Percentiles rank a stretch among this genome's conserved stretches.
phyloP scores from a whole-genome alignment of 2,329 filamentous ascomycete genomes.

The Aureobasidium namibiae region DNA sequence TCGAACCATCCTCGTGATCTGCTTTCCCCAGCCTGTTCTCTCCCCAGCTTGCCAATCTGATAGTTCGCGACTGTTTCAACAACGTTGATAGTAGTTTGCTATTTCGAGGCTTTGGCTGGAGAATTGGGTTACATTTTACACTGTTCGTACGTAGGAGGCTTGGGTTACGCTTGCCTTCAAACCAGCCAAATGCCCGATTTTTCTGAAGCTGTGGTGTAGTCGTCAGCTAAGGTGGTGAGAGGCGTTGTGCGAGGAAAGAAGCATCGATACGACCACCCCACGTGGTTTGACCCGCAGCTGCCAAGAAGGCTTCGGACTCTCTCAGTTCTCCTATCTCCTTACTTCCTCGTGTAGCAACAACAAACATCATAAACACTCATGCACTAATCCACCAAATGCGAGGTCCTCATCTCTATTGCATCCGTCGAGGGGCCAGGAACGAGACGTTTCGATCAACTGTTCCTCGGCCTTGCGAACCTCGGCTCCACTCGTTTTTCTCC shows the following conservation, averaged over 20 bases:
- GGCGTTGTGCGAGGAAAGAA: not conserved
- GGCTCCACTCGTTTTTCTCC: not conserved
- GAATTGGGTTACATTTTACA: not conserved
- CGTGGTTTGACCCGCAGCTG: not conserved
- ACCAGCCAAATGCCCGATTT: too few species aligned
- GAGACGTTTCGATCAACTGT: not conserved
- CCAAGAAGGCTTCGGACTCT: not conserved
- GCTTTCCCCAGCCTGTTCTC: not conserved
- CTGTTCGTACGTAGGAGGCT: not conserved
- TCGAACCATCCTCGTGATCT: not conserved
- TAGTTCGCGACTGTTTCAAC: not conserved
- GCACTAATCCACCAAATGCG: not conserved
- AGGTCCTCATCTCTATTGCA: not conserved
- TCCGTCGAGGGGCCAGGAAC: not conserved
- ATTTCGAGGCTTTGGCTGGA: not conserved
- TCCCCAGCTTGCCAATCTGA: not conserved
- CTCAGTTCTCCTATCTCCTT: too few species aligned
- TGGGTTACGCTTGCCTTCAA: not conserved
- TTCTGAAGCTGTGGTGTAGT: not conserved
- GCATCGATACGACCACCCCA: not conserved
- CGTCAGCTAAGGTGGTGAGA: not conserved
- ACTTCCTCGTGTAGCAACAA: not conserved
- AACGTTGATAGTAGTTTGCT: constrained; percentile 1
- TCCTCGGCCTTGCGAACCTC: not conserved
- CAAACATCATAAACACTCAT: not conserved